Evolutionary conservation across 2,329 filamentous ascomycete species (phyloP), one percentile per base, ranked within the genome.

Genomic region (Dryadomyces quercivorus): DNA sequence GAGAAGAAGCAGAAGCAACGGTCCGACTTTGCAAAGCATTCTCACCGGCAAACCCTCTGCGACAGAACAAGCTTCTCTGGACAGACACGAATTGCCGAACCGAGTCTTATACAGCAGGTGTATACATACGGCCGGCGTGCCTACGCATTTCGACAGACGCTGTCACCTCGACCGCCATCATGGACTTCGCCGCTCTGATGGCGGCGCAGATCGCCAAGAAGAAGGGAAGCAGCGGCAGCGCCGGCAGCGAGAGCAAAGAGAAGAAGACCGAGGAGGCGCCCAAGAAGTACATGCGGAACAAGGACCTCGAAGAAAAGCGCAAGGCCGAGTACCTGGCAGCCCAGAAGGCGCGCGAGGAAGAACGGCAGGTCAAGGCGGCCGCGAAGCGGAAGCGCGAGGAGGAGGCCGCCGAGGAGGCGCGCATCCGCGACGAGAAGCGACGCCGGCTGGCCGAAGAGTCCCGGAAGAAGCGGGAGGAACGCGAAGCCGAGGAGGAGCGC

Each of bases 161-260:
- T n/a, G 20, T n/a, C 8, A 21, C 22, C 49, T 18, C n/a, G 3
- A 34, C 36, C 18, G 20, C 36, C 47, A 21, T 10, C 38, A 98
- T 98, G 93, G 91, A 98, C 70, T 98, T 98, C 74, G 90, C 90
- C 58, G 81, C 89, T 40, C 75, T 98, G 50, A 95, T 98, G 88
- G 83, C 87, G 64, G 86, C 89, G 66, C 90, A 95, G 70, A 93
- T 98, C 64, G 82, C 87, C 63, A 94, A 93, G 69, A 77, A 84
- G 61, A 88, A 88, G 16, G 51, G 26, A 22, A 61, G 70, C 45
- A 62, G 70, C 50, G 60, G 71, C 52, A 59, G 69, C 43, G n/a
- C n/a, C n/a, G 20, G 6, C 49, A 51, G 34, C 34, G 5, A 42
- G 22, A 42, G 8, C 12, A 20, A n/a, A 26, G n/a, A 26, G 45